Percentiles rank a stretch among this genome's conserved stretches.
phyloP scores from a whole-genome alignment of 2,329 filamentous ascomycete species.

The Celoporthe dispersa region DNA sequence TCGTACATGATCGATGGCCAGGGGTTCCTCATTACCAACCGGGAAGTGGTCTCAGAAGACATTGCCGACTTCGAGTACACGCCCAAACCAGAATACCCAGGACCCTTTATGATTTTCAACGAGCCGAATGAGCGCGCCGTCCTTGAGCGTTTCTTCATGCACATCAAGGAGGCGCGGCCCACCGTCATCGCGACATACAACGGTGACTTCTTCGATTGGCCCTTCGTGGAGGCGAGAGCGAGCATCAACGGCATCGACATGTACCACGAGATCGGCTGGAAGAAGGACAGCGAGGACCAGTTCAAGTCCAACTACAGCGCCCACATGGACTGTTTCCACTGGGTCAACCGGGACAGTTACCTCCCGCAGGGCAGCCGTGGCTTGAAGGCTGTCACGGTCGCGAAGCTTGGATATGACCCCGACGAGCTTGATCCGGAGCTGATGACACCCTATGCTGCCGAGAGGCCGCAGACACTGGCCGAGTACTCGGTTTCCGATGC shows the following conservation, averaged over 20 bases:
- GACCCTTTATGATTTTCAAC: slow-evolving; percentile 97
- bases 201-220: slow-evolving; percentile 99
- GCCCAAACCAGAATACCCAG: slow-evolving; percentile 92
- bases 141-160: slow-evolving; percentile 90
- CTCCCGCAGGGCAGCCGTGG: slow-evolving; percentile 96
- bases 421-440: slow-evolving; percentile 97
- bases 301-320: slow-evolving; percentile 96
- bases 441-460: slow-evolving; percentile 90
- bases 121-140: slow-evolving; percentile 89
- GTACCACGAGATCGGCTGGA: slow-evolving; percentile 98
- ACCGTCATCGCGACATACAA: slow-evolving; percentile 99
- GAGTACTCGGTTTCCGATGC: slow-evolving; percentile 99
- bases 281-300: slow-evolving; percentile 92
- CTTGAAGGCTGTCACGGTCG: slow-evolving; percentile 95
- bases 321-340: slow-evolving; percentile 98
- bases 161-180: slow-evolving; percentile 91
- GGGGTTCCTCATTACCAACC: slow-evolving; percentile 96
- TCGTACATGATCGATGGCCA: slow-evolving; percentile 99
- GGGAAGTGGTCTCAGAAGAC: slow-evolving; percentile 96
- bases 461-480: slow-evolving; percentile 89
- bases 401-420: slow-evolving; percentile 96
- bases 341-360: slow-evolving; percentile 99
- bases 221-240: slow-evolving; percentile 91
- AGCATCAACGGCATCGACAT: slow-evolving; percentile 97
- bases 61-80: slow-evolving; percentile 99